A percentile compares a stretch with the other conserved stretches of the same genome.
Evolutionary conservation across 352 stramenopile genomes (phyloP).

Genomic region (Phytophthora megakarya): DNA sequence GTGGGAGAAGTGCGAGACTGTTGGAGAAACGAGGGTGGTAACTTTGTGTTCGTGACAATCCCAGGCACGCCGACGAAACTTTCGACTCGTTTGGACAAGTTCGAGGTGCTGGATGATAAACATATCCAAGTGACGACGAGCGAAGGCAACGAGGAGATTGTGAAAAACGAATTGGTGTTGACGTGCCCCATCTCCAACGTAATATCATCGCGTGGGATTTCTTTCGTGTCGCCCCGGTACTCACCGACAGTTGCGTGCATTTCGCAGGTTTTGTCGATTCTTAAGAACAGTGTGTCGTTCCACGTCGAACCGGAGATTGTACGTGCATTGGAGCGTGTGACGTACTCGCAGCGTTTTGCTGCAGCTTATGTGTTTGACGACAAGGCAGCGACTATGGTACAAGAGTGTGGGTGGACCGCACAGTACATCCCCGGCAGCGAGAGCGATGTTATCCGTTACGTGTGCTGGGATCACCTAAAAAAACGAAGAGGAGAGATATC

Average conservation of each 20-base stretch:
- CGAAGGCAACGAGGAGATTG: constrained; percentile 53
- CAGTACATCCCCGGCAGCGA: constrained; percentile 63
- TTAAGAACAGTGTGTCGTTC: constrained; percentile 56
- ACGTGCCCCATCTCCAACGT: constrained; percentile 71
- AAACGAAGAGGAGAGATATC: constrained; percentile 30
- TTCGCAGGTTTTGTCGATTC: constrained; percentile 52
- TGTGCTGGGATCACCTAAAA: constrained; percentile 82
- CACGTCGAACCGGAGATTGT: constrained; percentile 31
- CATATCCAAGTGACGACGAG: constrained; percentile 50
- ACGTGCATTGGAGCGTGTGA: constrained; percentile 47
- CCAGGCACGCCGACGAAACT: constrained; percentile 48
- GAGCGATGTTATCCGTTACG: constrained; percentile 70
- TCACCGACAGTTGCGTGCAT: constrained; percentile 9
- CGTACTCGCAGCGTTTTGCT: constrained; percentile 75
- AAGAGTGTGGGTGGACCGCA: constrained; percentile 60
- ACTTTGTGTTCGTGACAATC: background rate
- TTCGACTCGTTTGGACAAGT: constrained; percentile 52
- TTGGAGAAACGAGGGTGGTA: background rate
- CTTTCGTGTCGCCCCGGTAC: constrained; percentile 8
- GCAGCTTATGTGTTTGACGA: constrained; percentile 67
- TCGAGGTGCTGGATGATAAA: constrained; percentile 57
- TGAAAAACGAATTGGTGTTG: constrained; percentile 70
- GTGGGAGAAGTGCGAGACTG: constrained; percentile 17
- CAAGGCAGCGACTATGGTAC: constrained; percentile 38
- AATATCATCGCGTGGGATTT: constrained; percentile 7